Conservation (phyloP, 768 basidiomycete genomes). For the Mycena alexandri region DNA sequence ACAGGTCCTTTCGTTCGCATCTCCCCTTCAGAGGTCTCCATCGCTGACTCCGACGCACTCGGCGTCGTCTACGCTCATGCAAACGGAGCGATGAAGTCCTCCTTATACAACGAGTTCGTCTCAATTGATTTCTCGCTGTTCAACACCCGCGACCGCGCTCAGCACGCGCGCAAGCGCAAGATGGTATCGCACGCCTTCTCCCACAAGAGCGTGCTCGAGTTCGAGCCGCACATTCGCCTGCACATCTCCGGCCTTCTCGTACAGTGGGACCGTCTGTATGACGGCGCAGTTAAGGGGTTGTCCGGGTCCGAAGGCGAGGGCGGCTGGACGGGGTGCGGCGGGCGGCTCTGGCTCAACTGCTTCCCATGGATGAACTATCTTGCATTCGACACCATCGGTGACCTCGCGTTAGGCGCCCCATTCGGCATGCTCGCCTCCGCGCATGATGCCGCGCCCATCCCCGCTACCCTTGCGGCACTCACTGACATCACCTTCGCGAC, state of each 20-base stretch:
- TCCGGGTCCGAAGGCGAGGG: slow-evolving; percentile 72
- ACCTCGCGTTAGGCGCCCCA: slow-evolving; percentile 87
- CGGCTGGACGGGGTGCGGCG: slow-evolving; percentile 68
- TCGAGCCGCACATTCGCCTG: slow-evolving; percentile 80
- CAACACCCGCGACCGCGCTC: slow-evolving; percentile 79
- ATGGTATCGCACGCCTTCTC: slow-evolving; percentile 88
- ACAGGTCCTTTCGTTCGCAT: slow-evolving; percentile 76
- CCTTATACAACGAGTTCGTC: slow-evolving; percentile 84
- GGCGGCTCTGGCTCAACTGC: slow-evolving; percentile 78
- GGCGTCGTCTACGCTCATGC: slow-evolving; percentile 83
- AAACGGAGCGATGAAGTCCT: slow-evolving; percentile 82
- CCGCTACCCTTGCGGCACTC: slow-evolving; percentile 49
- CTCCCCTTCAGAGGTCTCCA: slow-evolving; percentile 81
- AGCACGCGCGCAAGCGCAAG: slow-evolving; percentile 91
- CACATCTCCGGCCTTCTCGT: slow-evolving; percentile 68
- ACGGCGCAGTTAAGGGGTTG: slow-evolving; percentile 62
- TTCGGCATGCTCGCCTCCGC: slow-evolving; percentile 88
- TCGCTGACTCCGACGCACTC: slow-evolving; percentile 84
- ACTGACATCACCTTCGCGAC: slow-evolving; percentile 58
- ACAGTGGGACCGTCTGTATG: slow-evolving; percentile 82
- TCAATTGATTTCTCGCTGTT: slow-evolving; percentile 78
- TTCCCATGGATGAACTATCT: slow-evolving; percentile 75
- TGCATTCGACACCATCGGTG: slow-evolving; percentile 81
- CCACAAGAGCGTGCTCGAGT: slow-evolving; percentile 86
- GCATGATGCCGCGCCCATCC: slow-evolving; percentile 57